Evolutionary conservation across 345 rosid species (phyloP).

Genomic region (Brassica carinata): DNA sequence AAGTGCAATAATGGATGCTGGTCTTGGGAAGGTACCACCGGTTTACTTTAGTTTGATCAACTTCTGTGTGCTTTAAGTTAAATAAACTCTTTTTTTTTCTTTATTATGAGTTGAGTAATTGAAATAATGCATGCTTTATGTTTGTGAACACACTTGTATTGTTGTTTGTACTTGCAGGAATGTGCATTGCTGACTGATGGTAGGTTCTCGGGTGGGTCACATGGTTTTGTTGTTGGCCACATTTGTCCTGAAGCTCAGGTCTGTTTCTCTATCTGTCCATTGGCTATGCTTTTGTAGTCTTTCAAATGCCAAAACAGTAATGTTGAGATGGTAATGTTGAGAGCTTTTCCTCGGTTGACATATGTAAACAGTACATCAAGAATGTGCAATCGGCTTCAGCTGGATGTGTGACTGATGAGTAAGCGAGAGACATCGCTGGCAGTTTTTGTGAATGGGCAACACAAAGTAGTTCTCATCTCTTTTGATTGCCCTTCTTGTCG

Average conservation of each 20-base stretch:
- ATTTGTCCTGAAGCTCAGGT: conserved; percentile 99
- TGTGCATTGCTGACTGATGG: conserved; percentile 94
- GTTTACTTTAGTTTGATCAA: background rate
- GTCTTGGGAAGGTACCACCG: conserved; percentile 86
- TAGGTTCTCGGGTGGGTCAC: conserved; percentile 97
- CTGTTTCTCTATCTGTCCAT: background rate
- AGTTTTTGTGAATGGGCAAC: conserved; percentile 45
- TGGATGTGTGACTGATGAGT: conserved; percentile 96
- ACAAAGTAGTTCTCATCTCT: conserved; percentile 60
- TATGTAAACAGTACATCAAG: conserved; percentile 79
- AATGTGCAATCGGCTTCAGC: conserved; percentile 79
- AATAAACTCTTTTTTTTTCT: no score
- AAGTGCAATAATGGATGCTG: conserved; percentile 99
- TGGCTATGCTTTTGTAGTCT: background rate
- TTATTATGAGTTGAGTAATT: background rate
- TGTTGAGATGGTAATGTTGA: background rate
- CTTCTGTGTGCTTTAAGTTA: no score
- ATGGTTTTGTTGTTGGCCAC: conserved; percentile 98
- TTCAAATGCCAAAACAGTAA: background rate
- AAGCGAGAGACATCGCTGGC: conserved; percentile 31
- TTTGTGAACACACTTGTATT: background rate
- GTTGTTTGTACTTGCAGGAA: conserved; percentile 57
- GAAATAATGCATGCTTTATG: background rate
- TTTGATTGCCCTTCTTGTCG: conserved; percentile 54
- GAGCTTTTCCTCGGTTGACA: background rate